Base-by-base conservation (phyloP, 257 asterid species). In the Cinchona pubescens region DNA sequence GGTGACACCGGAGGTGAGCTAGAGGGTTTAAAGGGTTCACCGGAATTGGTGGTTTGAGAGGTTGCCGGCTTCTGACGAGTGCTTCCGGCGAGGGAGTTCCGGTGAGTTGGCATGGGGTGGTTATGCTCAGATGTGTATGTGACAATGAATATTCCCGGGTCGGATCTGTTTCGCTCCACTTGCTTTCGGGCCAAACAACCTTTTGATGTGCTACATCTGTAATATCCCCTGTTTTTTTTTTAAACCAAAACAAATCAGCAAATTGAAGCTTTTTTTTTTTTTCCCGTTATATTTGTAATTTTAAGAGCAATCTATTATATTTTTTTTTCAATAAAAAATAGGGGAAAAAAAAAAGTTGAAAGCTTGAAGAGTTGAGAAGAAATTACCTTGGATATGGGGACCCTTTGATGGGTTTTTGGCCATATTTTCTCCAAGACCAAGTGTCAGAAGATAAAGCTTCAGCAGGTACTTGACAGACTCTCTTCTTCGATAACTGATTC, bases 341-440 rank as follows among this genome's bases (percentile, higher is more conserved):
- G 49, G 29, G 4, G 56, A 14, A n/a, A 7, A 40, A 25, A 15
- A 48, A 48, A n/a, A n/a, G n/a, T n/a, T n/a, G n/a, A n/a, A n/a
- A n/a, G n/a, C n/a, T 23, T 45, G 18, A 68, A 42, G 27, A 29
- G 29, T 69, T 9, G 60, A 69, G 48, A 18, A 70, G n/a, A 51
- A 10, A 69, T 21, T 25, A 88, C 97, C 97, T 92, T 32, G 97
- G 97, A 80, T 91, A 90, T n/a, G 97, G 97, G 13, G 97, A 94
- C 75, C 98, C 97, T 82, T 94, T 92, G 70, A 94, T 94, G 76
- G 97, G 98, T 75, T 92, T 92, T 74, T 94, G 98, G 27, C 98
- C 98, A 82, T 94, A 94, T 84, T 94, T 94, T 78, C 98, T 88
- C 98, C 98, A 94, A 72, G 97, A 94, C 97, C 97, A 94, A 77